Base-by-base conservation (phyloP, 2,329 filamentous ascomycete genomes). In the Graphilbum ipis-grandicollis region DNA sequence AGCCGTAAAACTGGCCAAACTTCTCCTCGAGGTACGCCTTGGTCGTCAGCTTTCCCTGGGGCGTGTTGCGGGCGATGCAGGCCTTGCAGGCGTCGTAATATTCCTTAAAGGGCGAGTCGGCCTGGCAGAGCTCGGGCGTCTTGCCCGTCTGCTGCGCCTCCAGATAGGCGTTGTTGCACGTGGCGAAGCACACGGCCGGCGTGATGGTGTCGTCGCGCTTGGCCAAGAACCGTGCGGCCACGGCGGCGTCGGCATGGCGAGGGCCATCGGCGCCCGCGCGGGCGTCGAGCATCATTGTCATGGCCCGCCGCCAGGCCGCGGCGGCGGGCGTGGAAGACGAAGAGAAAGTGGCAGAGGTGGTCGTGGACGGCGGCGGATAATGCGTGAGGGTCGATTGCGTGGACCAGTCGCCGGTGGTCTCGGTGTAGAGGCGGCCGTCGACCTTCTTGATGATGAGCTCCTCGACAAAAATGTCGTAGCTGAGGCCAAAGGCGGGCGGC, bases 401-500 rank as follows among this genome's bases (percentile, higher is more conserved):
- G 2, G 47, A 57, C 62, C 66, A 75, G 47, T 72, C 63, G 2
- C 71, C 70, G 0, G 68, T 74, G 1, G 59, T 60, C 35, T 62
- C 54, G 1, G 65, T 70, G 0, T 53, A 21, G 17, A 18, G 31
- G 17, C 12, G 18, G 19, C 56, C 56, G 21, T 54, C 45, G 7
- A 57, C 38, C 2, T 54, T 49, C 38, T 54, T 54, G 5, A 58
- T 46, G 10, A 60, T 46, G 1, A 56, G 45, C 5, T 64, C 47
- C 19, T 61, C 53, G 17, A 62, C 59, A 41, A 78, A 80, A 15
- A 80, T 73, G 31, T 66, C 66, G 40, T 70, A 75, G 35, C 61
- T 66, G 14, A 81, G 56, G 5, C 75, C 75, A 40, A 81, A 82
- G 0, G 61, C 61, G 2, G 58, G 51, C 0, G 77, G 71, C 38